Conservation (phyloP, 768 basidiomycete species). For the Chiua virens region DNA sequence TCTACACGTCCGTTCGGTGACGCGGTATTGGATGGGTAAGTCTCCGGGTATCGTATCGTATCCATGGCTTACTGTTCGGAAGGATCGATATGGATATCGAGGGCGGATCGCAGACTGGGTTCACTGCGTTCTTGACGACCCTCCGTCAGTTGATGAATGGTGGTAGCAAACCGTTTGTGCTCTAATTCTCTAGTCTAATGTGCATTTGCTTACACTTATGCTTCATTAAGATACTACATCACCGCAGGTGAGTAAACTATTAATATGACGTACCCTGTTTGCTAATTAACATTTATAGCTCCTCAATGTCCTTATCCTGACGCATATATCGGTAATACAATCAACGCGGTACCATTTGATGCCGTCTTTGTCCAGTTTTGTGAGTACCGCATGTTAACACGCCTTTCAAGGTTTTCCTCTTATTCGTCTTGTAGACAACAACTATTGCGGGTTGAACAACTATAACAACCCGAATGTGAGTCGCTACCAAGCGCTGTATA, state of each 20-base stretch:
- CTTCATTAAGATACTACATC: constrained; percentile 38
- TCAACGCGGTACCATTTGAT: constrained; percentile 46
- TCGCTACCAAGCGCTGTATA: background rate
- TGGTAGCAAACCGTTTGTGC: constrained; percentile 26
- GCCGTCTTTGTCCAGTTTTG: constrained; percentile 56
- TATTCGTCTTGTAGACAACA: constrained; percentile 39
- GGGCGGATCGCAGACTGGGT: constrained; percentile 37
- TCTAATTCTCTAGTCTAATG: background rate
- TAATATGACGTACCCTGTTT: background rate
- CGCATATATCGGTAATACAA: constrained; percentile 40
- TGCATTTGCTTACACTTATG: constrained; percentile 2
- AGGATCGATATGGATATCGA: constrained; percentile 52
- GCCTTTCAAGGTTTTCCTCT: background rate
- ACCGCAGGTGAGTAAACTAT: constrained; percentile 33
- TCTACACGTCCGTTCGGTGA: constrained; percentile 67
- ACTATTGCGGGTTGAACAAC: constrained; percentile 42
- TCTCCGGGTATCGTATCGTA: background rate
- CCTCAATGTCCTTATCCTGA: constrained; percentile 52
- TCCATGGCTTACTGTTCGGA: background rate
- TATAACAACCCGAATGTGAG: constrained; percentile 47
- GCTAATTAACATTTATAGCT: constrained; percentile 13
- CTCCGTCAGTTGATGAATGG: constrained; percentile 31
- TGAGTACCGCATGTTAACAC: background rate
- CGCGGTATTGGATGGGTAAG: constrained; percentile 71
- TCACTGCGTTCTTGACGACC: constrained; percentile 31